Evolutionary conservation across 371 early-diverging fungal species (phyloP), one percentile per base, ranked within the genome.

Genomic region (Mortierella sp.): DNA sequence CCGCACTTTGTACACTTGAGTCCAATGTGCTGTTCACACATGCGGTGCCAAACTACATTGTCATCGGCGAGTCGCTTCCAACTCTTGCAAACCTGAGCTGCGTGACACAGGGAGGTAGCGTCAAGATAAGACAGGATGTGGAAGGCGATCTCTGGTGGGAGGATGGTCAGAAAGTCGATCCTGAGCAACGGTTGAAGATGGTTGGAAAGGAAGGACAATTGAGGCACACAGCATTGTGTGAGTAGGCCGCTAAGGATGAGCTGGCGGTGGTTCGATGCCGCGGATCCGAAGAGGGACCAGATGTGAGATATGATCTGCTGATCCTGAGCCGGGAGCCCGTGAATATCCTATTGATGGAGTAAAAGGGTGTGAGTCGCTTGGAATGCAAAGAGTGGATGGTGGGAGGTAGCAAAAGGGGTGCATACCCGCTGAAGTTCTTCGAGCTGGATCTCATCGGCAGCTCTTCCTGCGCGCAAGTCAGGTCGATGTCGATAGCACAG

Each of bases 1-100:
- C 98, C 98, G 72, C 98, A 98, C 71, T 92, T 96, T 37, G 84
- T 82, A 71, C 98, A 98, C 67, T 95, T 93, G 69, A 92, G 93
- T 80, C 96, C 95, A 58, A 97, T 97, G 68, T 98, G 98, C 79
- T 97, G 97, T 40, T 92, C 93, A 67, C 98, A 98, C 94, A 98
- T 94, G 45, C 92, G 83, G 57, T 96, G 93, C 98, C 98, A 98
- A 27, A 98, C 79, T 0, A 86, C 73, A 69, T 97, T 95, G 66
- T 95, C 95, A 63, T 98, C 94, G 0, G 97, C 93, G 24, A 95
- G 65, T 2, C 72, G 67, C 22, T 84, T 87, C 98, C 98, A 98
- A 4, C 80, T 61, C 22, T 84, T 85, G 37, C 89, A 92, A 4
- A 95, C 96, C 64, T 94, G 94, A 5, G 96, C 93, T 12, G 95